Conservation (phyloP, 2,329 filamentous ascomycete species). For the Juglanconis oblonga region DNA sequence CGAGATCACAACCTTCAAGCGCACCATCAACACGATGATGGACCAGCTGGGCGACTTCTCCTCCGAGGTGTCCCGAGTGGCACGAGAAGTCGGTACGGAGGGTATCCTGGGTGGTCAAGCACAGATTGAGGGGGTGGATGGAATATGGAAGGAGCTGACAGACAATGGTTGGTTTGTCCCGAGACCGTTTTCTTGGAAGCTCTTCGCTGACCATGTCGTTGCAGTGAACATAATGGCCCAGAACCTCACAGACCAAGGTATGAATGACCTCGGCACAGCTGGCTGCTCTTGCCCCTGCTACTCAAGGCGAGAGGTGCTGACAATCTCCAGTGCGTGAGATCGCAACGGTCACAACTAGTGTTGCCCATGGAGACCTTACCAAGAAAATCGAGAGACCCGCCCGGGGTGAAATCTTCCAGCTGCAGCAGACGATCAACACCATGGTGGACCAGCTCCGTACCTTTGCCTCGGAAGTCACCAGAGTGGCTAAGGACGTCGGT, state of each 20-base stretch:
- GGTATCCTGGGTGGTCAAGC: slow-evolving; percentile 92
- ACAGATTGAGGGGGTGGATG: slow-evolving; percentile 88
- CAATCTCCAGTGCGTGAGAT: slow-evolving; percentile 67
- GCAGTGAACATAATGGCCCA: slow-evolving; percentile 80
- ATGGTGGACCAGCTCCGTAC: slow-evolving; percentile 85
- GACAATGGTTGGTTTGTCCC: slow-evolving; percentile 61
- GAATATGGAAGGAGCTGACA: slow-evolving; percentile 96
- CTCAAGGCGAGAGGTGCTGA: not conserved
- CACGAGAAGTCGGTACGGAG: slow-evolving; percentile 93
- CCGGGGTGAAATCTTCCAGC: slow-evolving; percentile 75
- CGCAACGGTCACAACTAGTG: slow-evolving; percentile 78
- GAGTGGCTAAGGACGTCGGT: slow-evolving; percentile 79
- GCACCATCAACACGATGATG: slow-evolving; percentile 99
- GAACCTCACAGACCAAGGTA: slow-evolving; percentile 74
- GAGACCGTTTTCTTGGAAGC: not conserved
- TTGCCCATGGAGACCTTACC: slow-evolving; percentile 78
- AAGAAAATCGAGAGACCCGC: slow-evolving; percentile 82
- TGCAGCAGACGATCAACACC: slow-evolving; percentile 84
- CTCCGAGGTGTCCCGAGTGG: slow-evolving; percentile 91
- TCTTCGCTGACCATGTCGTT: slow-evolving; percentile 23
- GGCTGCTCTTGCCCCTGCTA: not conserved
- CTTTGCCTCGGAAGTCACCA: slow-evolving; percentile 80
- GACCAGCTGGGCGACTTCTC: slow-evolving; percentile 96
- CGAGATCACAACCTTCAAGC: slow-evolving; percentile 96
- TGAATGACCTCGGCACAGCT: slow-evolving; percentile 24